These are phyloP conservation scores for Kwoniella mangroviensis DNA, from an alignment of 768 basidiomycete species.

Conservation along the genomic window DNA sequence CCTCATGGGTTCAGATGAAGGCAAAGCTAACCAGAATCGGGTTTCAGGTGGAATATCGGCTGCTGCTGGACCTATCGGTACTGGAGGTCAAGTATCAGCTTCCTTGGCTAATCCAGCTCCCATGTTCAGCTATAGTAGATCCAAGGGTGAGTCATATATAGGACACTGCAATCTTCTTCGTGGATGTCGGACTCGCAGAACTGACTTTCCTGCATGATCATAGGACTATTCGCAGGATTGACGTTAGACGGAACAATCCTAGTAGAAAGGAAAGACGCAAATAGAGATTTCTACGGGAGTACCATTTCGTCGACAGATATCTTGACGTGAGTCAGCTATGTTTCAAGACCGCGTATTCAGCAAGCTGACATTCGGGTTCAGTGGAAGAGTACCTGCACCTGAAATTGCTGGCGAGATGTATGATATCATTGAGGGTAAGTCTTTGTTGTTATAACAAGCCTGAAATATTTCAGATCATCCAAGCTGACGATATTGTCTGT, in stretches of 20 bases:
- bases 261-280: conserved; percentile 94
- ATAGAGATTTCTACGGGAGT: conserved; percentile 94
- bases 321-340: conserved; percentile 62
- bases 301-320: conserved; percentile 86
- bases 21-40: background rate
- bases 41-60: conserved; percentile 59
- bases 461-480: background rate
- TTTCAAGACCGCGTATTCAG: too few relatives aligned
- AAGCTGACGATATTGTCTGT: background rate
- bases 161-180: background rate
- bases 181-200: background rate
- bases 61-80: conserved; percentile 92
- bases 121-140: conserved; percentile 97
- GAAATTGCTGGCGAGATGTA: conserved; percentile 91
- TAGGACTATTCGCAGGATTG: conserved; percentile 91
- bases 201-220: background rate
- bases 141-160: conserved; percentile 69
- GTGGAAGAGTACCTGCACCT: conserved; percentile 93
- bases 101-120: conserved; percentile 79
- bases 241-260: conserved; percentile 92
- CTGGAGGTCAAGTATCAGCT: conserved; percentile 86
- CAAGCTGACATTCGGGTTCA: conserved; percentile 40
- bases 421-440: conserved; percentile 81
- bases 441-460: background rate
- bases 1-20: background rate